A percentile compares a stretch with the other conserved stretches of the same genome.
phyloP scores from a whole-genome alignment of 2,329 filamentous ascomycete species.

The Fusarium siculi region DNA sequence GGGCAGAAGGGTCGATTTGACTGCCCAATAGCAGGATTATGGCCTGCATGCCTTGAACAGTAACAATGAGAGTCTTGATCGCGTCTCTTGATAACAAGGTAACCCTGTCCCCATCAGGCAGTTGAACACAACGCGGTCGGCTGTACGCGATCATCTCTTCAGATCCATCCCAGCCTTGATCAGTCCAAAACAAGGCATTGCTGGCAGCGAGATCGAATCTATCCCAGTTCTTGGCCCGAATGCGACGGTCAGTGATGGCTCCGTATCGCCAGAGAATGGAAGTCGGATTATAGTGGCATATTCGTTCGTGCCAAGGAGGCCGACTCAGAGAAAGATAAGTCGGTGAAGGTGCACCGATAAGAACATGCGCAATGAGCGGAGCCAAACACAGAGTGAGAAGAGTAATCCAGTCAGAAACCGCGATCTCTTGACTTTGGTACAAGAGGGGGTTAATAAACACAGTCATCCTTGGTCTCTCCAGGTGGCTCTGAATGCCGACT shows the following conservation, averaged over 20 bases:
- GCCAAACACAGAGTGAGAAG: constrained; percentile 22
- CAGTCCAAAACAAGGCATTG: constrained; percentile 25
- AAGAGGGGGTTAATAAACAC: background rate
- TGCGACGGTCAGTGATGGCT: constrained; percentile 2
- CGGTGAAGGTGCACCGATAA: constrained; percentile 12
- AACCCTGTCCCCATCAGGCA: background rate
- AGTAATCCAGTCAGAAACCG: constrained; percentile 4
- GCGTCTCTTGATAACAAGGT: background rate
- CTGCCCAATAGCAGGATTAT: background rate
- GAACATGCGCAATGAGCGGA: constrained; percentile 22
- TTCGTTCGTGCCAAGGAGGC: constrained; percentile 18
- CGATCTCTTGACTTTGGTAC: constrained; percentile 9
- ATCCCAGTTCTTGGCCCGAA: constrained; percentile 10
- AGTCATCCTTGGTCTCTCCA: background rate
- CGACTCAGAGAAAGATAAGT: background rate
- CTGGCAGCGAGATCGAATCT: constrained; percentile 5
- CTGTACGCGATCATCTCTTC: constrained; percentile 10
- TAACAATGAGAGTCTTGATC: constrained; percentile 8
- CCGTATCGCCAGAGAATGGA: constrained; percentile 27
- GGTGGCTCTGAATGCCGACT: background rate
- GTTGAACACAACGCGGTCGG: background rate
- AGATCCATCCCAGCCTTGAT: constrained; percentile 16
- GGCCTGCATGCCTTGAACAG: constrained; percentile 1
- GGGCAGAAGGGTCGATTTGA: background rate
- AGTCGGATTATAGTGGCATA: constrained; percentile 29